Conservation (phyloP, 139 green algal species). For the Ostreobium quekettii region DNA sequence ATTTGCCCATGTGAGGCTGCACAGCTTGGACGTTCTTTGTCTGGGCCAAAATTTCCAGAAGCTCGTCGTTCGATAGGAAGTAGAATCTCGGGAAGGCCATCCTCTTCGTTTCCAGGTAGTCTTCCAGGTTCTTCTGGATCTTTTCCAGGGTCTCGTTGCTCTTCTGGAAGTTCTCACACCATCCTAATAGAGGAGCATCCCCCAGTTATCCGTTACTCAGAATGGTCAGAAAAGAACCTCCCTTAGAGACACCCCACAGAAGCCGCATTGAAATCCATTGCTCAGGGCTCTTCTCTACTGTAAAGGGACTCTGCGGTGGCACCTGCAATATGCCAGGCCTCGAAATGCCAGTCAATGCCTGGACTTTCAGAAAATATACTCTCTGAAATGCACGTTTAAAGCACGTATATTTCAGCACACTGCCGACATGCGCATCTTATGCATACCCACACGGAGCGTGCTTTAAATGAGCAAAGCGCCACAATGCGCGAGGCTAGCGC, state of each 20-base stretch:
- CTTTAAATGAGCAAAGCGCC: too few relatives aligned
- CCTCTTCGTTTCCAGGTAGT: slow-evolving; percentile 85
- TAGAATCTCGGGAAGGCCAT: slow-evolving; percentile 82
- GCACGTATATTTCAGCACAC: too few relatives aligned
- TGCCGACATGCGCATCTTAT: too few relatives aligned
- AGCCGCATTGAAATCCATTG: neutral
- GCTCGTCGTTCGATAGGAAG: slow-evolving; percentile 80
- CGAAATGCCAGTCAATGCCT: too few relatives aligned
- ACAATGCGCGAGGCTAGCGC: too few relatives aligned
- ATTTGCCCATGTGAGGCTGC: slow-evolving; percentile 82
- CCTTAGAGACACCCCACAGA: neutral
- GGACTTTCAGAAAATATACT: too few relatives aligned
- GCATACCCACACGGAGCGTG: too few relatives aligned
- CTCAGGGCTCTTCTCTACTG: too few relatives aligned
- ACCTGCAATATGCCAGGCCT: too few relatives aligned
- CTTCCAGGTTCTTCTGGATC: slow-evolving; percentile 79
- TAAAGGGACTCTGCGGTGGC: too few relatives aligned
- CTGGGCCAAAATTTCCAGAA: slow-evolving; percentile 80
- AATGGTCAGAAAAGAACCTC: neutral
- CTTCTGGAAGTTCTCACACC: slow-evolving; percentile 59
- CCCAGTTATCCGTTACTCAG: neutral
- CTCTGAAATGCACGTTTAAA: too few relatives aligned
- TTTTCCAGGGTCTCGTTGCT: slow-evolving; percentile 72
- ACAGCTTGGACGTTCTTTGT: slow-evolving; percentile 75
- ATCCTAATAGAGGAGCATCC: too few relatives aligned